These are phyloP conservation scores for Diatrype stigma DNA, from an alignment of 2,329 filamentous ascomycete species.

Conservation along the genomic window DNA sequence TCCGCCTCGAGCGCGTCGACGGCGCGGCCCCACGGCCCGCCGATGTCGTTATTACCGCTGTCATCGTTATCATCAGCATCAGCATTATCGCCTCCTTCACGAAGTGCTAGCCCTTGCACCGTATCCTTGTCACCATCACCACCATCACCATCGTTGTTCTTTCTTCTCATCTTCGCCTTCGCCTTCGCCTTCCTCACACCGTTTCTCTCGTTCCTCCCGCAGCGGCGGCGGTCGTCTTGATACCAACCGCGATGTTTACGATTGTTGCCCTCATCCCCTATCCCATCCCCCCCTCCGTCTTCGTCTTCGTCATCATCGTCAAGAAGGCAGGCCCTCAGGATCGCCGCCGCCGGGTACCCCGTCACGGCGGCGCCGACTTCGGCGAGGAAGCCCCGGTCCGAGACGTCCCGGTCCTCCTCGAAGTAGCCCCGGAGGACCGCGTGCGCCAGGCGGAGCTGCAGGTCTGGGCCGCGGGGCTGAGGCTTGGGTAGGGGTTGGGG, in stretches of 20 bases:
- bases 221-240: too few relatives aligned
- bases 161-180: neutral
- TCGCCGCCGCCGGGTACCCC: slow-evolving; percentile 12
- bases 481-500: slow-evolving; percentile 6
- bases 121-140: too few relatives aligned
- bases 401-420: slow-evolving; percentile 37
- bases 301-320: slow-evolving; percentile 21
- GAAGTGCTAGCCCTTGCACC: too few relatives aligned
- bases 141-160: too few relatives aligned
- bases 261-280: slow-evolving; percentile 19
- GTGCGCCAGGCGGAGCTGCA: slow-evolving; percentile 38
- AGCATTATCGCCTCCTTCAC: slow-evolving; percentile 3
- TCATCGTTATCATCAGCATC: too few relatives aligned
- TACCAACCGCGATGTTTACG: too few relatives aligned
- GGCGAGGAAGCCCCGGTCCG: slow-evolving; percentile 35
- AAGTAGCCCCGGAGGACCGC: slow-evolving; percentile 40
- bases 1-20: slow-evolving; percentile 21
- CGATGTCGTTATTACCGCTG: too few relatives aligned
- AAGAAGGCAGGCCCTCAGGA: slow-evolving; percentile 23
- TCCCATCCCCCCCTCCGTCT: slow-evolving; percentile 3
- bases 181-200: neutral
- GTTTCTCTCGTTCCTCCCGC: too few relatives aligned
- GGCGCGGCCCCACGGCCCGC: slow-evolving; percentile 28
- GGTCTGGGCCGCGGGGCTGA: slow-evolving; percentile 19
- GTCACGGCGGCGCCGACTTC: slow-evolving; percentile 18